Base-by-base conservation (phyloP, 805 yeast genomes). In the Candida sanyiensis region DNA sequence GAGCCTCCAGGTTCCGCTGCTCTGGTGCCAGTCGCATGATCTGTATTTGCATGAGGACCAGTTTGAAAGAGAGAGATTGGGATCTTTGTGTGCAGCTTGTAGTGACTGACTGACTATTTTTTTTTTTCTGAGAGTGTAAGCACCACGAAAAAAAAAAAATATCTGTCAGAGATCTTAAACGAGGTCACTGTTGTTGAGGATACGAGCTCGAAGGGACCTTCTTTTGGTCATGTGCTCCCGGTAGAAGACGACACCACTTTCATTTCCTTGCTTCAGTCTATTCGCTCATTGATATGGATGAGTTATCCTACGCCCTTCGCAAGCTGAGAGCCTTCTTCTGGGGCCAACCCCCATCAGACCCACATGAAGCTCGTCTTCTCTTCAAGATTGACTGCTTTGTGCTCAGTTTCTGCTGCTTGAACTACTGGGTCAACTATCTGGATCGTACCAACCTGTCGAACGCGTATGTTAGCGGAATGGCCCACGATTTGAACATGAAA, bases 391-490 rank as follows among this genome's bases (percentile, higher is more conserved):
- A 52, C 35, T 50, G 57, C 42, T 50, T 51, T 33, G 57, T 52
- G 10, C 37, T 52, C 9, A 39, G 48, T 13, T 52, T 47, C 29
- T 47, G 52, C 23, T 47, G 51, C 18, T 42, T 52, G 15, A 39
- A 32, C 17, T 52, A 49, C 33, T 52, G 57, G 58, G 63, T 67
- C 41, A 78, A 77, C 47, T 78, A 76, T 52, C 64, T 80, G 23
- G 84, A 78, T 55, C 64, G 79, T 48, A 63, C 73, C 11, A 77
- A 76, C 39, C 57, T 75, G 29, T 59, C 70, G 23, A 70, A 73
- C 49, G 83, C 85, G 3, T 79, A 78, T 51, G 80, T 77, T n/a
- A 67, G 77, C 9, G 85, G 85, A 8, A 74, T 80, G 83, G 68
- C 74, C 47, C 76, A 75, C 40, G 83, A 72, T 38, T 48, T 75